Evolutionary conservation across 352 stramenopile genomes (phyloP).

Genomic region (Heterotrichella gracilis): DNA sequence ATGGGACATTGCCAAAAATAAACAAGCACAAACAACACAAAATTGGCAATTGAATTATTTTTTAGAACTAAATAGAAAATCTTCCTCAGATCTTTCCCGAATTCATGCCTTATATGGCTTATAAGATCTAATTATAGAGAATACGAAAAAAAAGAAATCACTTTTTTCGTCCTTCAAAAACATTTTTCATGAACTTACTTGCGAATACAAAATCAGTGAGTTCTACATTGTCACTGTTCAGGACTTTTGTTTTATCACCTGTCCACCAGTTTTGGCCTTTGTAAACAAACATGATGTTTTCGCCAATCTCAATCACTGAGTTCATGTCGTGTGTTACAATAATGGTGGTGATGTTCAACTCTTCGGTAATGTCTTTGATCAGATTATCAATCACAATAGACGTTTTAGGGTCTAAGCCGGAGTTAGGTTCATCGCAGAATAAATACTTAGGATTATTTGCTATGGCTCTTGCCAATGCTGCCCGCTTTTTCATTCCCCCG

Average conservation of each 20-base stretch:
- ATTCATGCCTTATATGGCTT: too few relatives aligned
- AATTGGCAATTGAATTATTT: neutral
- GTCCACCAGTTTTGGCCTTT: neutral
- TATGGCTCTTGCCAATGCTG: neutral
- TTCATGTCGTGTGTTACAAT: neutral
- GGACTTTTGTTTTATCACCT: neutral
- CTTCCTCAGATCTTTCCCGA: too few relatives aligned
- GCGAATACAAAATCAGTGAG: neutral
- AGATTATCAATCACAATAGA: neutral
- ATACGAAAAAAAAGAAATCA: too few relatives aligned
- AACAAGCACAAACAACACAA: neutral
- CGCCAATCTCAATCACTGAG: neutral
- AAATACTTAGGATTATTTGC: neutral
- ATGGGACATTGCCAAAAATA: neutral
- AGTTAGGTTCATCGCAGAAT: constrained; percentile 6
- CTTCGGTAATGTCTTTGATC: neutral
- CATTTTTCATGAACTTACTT: neutral
- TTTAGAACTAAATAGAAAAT: neutral
- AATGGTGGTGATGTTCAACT: neutral
- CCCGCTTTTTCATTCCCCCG: neutral
- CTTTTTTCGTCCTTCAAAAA: too few relatives aligned
- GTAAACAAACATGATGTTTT: constrained; percentile 3
- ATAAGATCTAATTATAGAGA: too few relatives aligned
- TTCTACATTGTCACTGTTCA: neutral
- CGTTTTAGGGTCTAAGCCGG: neutral